Conservation (phyloP, 768 basidiomycete genomes). For the Dentipellis fragilis region DNA sequence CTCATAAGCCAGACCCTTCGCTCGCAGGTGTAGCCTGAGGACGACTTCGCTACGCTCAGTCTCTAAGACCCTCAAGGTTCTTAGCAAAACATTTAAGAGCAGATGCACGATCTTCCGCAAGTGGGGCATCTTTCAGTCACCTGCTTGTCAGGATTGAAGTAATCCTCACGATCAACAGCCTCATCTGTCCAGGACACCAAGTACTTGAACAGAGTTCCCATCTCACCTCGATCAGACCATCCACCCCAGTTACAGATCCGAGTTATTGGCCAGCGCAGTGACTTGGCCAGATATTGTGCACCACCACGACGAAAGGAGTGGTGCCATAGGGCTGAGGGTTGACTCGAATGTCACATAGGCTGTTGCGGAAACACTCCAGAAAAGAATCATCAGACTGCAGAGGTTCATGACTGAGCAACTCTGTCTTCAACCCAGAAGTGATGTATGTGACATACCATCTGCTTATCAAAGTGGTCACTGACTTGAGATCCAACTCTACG, state of each 20-base stretch:
- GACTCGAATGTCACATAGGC: conserved; percentile 28
- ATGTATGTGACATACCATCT: conserved; percentile 1
- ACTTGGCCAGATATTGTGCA: conserved; percentile 28
- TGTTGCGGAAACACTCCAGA: conserved; percentile 29
- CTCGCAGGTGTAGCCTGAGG: too few species aligned
- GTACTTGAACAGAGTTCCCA: conserved; percentile 32
- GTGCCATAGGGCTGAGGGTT: conserved; percentile 30
- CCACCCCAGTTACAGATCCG: conserved; percentile 38
- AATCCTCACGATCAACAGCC: conserved; percentile 26
- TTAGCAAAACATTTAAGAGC: too few species aligned
- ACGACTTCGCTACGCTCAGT: too few species aligned
- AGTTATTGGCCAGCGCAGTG: conserved; percentile 24
- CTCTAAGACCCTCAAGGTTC: too few species aligned
- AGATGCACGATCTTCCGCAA: conserved; percentile 24
- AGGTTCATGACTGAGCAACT: not conserved
- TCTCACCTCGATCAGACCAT: conserved; percentile 28
- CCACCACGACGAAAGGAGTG: conserved; percentile 33
- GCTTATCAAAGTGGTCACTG: not conserved
- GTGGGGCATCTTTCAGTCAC: conserved; percentile 16
- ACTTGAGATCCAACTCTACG: not conserved
- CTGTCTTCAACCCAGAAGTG: too few species aligned
- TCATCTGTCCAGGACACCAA: conserved; percentile 32
- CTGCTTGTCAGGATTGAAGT: conserved; percentile 22
- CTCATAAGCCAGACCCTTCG: too few species aligned
- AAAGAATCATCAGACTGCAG: conserved; percentile 26